Evolutionary conservation across 148 eudicot species (phyloP).

Genomic region (Amaranthus palmeri): DNA sequence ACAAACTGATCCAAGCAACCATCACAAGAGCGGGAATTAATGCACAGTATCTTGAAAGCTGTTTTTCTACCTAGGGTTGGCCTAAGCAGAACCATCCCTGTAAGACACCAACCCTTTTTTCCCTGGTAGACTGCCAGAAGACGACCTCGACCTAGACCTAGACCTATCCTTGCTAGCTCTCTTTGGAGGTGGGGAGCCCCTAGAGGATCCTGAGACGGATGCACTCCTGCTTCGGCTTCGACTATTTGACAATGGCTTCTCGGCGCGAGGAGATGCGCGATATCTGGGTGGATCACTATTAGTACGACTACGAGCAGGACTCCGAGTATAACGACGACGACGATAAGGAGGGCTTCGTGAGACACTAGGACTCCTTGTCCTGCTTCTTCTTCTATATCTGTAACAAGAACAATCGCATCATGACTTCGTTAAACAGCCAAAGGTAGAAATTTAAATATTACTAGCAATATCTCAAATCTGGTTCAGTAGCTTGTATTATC

Average conservation of each 20-base stretch:
- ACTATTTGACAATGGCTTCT: slow-evolving; percentile 42
- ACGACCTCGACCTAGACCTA: slow-evolving; percentile 53
- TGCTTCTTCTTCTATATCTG: slow-evolving; percentile 78
- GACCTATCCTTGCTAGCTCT: slow-evolving; percentile 30
- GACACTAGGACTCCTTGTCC: slow-evolving; percentile 55
- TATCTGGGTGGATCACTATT: slow-evolving; percentile 51
- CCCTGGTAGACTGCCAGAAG: slow-evolving; percentile 65
- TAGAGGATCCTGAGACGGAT: slow-evolving; percentile 45
- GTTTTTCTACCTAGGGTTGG: slow-evolving; percentile 37
- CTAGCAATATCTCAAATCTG: too few species aligned
- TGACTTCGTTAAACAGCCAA: background rate
- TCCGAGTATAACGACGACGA: slow-evolving; percentile 51
- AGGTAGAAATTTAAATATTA: background rate
- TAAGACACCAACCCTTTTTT: slow-evolving; percentile 79
- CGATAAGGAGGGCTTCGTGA: slow-evolving; percentile 81
- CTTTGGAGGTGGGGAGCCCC: slow-evolving; percentile 49
- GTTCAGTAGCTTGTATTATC: too few species aligned
- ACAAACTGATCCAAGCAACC: background rate
- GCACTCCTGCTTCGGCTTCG: slow-evolving; percentile 41
- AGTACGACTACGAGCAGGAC: slow-evolving; percentile 59
- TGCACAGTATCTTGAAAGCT: background rate
- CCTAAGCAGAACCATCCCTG: slow-evolving; percentile 75
- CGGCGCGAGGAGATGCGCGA: slow-evolving; percentile 51
- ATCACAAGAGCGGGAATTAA: background rate
- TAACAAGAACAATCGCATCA: background rate